phyloP scores from a whole-genome alignment of 2,329 filamentous ascomycete genomes.

The Xylaria digitata region DNA sequence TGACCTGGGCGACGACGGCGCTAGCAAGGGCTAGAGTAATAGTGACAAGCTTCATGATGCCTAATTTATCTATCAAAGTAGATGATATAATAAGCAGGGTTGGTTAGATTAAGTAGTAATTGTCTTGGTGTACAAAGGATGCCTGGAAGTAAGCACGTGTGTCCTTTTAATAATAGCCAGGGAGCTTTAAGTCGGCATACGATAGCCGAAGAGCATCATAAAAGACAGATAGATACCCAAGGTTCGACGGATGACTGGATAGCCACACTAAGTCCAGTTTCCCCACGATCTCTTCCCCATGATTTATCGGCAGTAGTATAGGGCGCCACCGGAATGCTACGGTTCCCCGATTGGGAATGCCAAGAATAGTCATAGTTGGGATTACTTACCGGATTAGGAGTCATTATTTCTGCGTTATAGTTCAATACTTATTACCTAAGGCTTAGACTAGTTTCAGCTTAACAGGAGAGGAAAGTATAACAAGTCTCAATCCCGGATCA shows the following conservation, averaged over 20 bases:
- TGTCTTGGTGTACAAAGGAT: background rate
- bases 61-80: background rate
- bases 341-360: conserved; percentile 23
- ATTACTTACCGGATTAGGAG: conserved; percentile 22
- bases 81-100: background rate
- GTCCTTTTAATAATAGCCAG: background rate
- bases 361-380: conserved; percentile 10
- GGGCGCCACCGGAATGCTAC: conserved; percentile 7
- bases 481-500: too few relatives aligned
- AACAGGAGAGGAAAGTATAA: too few relatives aligned
- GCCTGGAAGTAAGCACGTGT: background rate
- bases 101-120: background rate
- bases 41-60: conserved; percentile 61
- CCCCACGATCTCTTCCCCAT: conserved; percentile 32
- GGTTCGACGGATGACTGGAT: too few relatives aligned
- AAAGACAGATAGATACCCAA: too few relatives aligned
- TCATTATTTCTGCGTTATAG: background rate
- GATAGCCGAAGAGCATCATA: background rate
- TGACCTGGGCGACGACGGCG: conserved; percentile 62
- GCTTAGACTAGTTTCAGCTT: background rate
- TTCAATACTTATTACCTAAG: background rate
- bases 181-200: conserved; percentile 1
- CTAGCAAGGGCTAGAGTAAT: conserved; percentile 64
- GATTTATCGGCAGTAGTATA: conserved; percentile 18
- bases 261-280: background rate